Evolutionary conservation across 305 asterid species (phyloP), one percentile per base, ranked within the genome.

Genomic region (Fraxinus greggii): DNA sequence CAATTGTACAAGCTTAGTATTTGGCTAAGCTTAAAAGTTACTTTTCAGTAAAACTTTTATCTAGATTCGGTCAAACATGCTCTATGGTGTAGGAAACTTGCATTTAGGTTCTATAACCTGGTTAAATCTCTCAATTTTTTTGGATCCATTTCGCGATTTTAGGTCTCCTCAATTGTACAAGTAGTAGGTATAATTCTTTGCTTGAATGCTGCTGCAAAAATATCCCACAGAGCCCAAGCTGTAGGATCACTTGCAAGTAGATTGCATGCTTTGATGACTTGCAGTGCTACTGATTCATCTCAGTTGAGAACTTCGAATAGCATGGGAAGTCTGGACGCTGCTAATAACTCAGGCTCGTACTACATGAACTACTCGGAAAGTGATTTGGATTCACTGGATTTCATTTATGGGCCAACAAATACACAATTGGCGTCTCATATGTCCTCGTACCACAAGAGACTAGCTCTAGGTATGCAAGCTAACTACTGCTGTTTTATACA

Each of bases 141-240:
- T 63, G 72, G 73, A 26, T 69, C 40, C 33, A 31, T 17, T 79
- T 61, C 51, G 36, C 21, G 2, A 65, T 40, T 61, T 24, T 75
- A 94, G 97, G 96, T 91, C 83, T 88, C 96, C 23, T 85, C 98
- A 24, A 75, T 91, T 38, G 94, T 92, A 79, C 97, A 94, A 80
- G 92, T 95, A 78, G 97, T 90, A 36, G 97, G 95, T 15, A 80
- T 89, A 81, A 86, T 90, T 85, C 92, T 95, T 36, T 93, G 98
- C 88, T 82, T 93, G 85, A 93, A 93, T 51, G 97, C 92, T 45
- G 96, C 98, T 82, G 92, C 98, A 19, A 93, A 92, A 84, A 95
- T 95, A 89, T 92, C 97, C 74, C 98, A 93, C 85, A 85, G 93
- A 90, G 97, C 98, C 19, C 98, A 95, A 86, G 92, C 93, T 40